These are phyloP conservation scores for Ramularia endophylla DNA, from an alignment of 2,329 filamentous ascomycete species.

Conservation along the genomic window DNA sequence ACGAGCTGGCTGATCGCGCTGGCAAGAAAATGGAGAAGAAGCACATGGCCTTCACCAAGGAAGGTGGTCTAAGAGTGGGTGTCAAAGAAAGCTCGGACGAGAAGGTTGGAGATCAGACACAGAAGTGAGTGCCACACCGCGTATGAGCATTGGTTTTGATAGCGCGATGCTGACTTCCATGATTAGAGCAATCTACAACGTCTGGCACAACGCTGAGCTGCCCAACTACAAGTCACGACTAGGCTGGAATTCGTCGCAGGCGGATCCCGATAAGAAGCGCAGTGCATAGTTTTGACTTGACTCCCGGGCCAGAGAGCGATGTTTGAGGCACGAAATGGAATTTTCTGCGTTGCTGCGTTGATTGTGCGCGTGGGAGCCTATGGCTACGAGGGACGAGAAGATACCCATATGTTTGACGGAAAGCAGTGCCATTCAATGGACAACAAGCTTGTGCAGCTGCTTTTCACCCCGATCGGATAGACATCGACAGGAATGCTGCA, in stretches of 20 bases:
- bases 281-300: neutral
- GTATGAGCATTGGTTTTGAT: neutral
- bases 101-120: slow-evolving; percentile 67
- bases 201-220: slow-evolving; percentile 40
- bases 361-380: too few relatives aligned
- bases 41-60: slow-evolving; percentile 69
- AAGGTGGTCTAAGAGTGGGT: slow-evolving; percentile 63
- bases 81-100: slow-evolving; percentile 64
- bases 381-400: too few relatives aligned
- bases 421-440: too few relatives aligned
- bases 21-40: slow-evolving; percentile 67
- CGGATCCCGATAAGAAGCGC: slow-evolving; percentile 5
- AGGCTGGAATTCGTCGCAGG: slow-evolving; percentile 28
- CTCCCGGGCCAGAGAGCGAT: too few relatives aligned
- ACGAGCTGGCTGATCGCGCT: slow-evolving; percentile 60
- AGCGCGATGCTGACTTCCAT: neutral
- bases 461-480: too few relatives aligned
- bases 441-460: too few relatives aligned
- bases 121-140: slow-evolving; percentile 40
- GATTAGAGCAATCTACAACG: slow-evolving; percentile 41
- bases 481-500: too few relatives aligned
- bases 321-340: too few relatives aligned
- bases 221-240: slow-evolving; percentile 33
- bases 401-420: too few relatives aligned
- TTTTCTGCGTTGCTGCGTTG: too few relatives aligned